Evolutionary conservation across 2,329 filamentous ascomycete genomes (phyloP).

Genomic region (Botryosphaeria agaves): DNA sequence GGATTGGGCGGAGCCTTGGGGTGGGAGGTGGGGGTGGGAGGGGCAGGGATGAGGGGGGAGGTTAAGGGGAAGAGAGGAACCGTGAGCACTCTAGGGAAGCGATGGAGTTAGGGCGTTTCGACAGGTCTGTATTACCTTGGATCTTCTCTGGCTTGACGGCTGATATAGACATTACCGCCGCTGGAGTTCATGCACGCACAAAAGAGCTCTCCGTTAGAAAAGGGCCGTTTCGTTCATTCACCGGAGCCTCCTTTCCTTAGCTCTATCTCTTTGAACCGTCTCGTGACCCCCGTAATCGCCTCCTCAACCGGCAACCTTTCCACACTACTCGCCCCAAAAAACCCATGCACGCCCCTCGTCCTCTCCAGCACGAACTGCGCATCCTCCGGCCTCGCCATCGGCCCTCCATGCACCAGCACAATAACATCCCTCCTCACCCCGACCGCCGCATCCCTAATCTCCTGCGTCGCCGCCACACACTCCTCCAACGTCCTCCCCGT

Average conservation of each 20-base stretch:
- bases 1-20: slow-evolving; percentile 15
- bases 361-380: slow-evolving; percentile 43
- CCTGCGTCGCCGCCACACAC: slow-evolving; percentile 42
- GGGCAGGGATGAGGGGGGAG: no score
- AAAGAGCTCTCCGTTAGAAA: no score
- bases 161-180: no score
- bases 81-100: no score
- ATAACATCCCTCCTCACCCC: slow-evolving; percentile 40
- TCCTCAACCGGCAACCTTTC: slow-evolving; percentile 50
- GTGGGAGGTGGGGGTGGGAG: not conserved
- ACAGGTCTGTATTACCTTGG: no score
- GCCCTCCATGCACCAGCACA: slow-evolving; percentile 53
- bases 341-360: slow-evolving; percentile 50
- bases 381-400: slow-evolving; percentile 46
- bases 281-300: slow-evolving; percentile 42
- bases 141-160: no score
- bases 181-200: no score
- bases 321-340: slow-evolving; percentile 55
- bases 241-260: no score
- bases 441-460: slow-evolving; percentile 43
- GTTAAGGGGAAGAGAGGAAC: no score
- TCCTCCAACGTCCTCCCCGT: slow-evolving; percentile 46
- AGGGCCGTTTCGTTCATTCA: no score
- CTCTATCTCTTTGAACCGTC: slow-evolving; percentile 42
- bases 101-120: no score